Base-by-base conservation (phyloP, 805 yeast genomes). In the Metschnikowia henanensis region DNA sequence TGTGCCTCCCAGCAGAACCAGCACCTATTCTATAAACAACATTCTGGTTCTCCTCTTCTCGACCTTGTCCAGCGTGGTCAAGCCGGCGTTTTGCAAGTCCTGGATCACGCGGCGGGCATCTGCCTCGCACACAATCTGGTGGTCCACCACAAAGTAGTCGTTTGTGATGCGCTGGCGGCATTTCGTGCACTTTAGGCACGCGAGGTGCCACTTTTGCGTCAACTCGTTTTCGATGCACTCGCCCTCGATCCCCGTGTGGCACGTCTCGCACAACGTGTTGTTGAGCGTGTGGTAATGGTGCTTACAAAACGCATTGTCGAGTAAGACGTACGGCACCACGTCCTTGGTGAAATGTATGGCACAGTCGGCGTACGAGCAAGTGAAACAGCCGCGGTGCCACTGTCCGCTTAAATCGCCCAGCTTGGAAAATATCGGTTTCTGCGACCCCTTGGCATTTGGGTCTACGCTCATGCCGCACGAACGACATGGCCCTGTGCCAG, bases 351-450 rank as follows among this genome's bases (percentile, higher is more conserved):
- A 86, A 30, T 63, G 64, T 2, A 72, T 58, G 7, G 64, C 64
- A 67, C 98, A 92, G 10, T 71, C 64, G 1, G 49, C 54, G 45
- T 61, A 55, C 16, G 73, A 65, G 69, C 99, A 94, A 12, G 70
- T 68, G 70, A 94, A 92, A 61, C 99, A 94, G 13, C 73, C 65
- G 30, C 95, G 75, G 60, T 94, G 99, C 98, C 98, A 94, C 60
- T 90, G 92, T 0, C 97, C 98, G 1, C 88, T 77, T 35, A 86
- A 67, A 57, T 83, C 90, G n/a, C 83, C 86, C 43, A 86, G 87
- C 53, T 83, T 85, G n/a, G 96, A 87, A 65, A 82, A 85, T 16
- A 92, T 85, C 0, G 94, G 74, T 57, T 84, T 87, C 20, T 61
- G 53, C 6, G 57, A 28, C 0, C 76, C 75, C 34, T 48, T 61